Evolutionary conservation across 257 asterid species (phyloP).

Genomic region (Solanum corneliomulleri): DNA sequence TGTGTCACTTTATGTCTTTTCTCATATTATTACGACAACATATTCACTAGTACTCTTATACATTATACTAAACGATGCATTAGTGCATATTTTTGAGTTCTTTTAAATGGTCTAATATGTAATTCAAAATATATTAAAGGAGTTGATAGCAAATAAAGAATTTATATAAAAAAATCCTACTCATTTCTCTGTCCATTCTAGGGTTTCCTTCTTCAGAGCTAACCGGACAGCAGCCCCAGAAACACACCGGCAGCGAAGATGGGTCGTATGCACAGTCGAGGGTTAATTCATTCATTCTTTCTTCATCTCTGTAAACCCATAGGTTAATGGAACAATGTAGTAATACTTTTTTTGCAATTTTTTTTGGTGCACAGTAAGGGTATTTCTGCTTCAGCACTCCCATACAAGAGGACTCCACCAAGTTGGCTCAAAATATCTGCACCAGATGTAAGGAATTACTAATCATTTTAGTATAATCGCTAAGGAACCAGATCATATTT

Average conservation of each 20-base stretch:
- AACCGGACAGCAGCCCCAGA: neutral
- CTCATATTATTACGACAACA: too few species aligned
- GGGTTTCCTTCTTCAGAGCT: neutral
- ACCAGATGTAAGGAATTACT: conserved; percentile 29
- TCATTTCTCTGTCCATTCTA: neutral
- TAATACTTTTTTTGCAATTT: neutral
- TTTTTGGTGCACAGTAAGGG: conserved; percentile 39
- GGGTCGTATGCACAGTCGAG: conserved; percentile 81
- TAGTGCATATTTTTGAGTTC: neutral
- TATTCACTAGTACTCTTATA: too few species aligned
- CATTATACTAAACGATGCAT: neutral
- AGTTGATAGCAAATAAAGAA: neutral
- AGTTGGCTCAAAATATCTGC: conserved; percentile 56
- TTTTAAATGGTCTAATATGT: neutral
- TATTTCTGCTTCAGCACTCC: conserved; percentile 64
- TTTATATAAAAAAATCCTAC: neutral
- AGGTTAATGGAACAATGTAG: neutral
- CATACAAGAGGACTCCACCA: conserved; percentile 14
- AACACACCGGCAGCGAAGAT: conserved; percentile 19
- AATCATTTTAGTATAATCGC: neutral
- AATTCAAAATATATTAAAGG: neutral
- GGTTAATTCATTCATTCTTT: conserved; percentile 15
- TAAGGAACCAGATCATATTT: neutral
- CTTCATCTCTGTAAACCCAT: neutral
- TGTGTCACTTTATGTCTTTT: too few species aligned